A percentile compares a stretch with the other conserved stretches of the same genome.
Evolutionary conservation across 2,329 filamentous ascomycete species (phyloP).

Genomic region (Phyllachora maydis): DNA sequence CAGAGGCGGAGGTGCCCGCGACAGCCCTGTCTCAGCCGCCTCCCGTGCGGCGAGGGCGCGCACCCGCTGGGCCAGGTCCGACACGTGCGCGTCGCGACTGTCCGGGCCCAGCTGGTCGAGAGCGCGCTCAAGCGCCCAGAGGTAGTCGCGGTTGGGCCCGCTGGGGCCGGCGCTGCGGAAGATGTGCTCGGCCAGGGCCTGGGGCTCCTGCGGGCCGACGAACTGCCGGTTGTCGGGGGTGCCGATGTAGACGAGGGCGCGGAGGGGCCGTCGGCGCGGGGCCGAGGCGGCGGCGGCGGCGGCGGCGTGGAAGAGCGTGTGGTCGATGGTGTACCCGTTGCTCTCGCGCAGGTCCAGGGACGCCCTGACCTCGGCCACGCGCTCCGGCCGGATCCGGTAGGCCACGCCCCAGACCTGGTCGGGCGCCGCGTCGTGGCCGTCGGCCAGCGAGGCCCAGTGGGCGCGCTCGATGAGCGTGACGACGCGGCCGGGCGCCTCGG

Average conservation of each 20-base stretch:
- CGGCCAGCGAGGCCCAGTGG: slow-evolving; percentile 64
- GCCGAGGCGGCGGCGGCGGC: background rate
- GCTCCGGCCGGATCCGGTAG: slow-evolving; percentile 56
- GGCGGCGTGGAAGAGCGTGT: slow-evolving; percentile 60
- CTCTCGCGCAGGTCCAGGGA: slow-evolving; percentile 96
- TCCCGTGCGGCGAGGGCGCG: slow-evolving; percentile 25
- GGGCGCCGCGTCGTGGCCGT: slow-evolving; percentile 38
- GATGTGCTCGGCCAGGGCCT: slow-evolving; percentile 64
- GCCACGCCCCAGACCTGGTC: slow-evolving; percentile 77
- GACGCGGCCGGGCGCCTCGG: slow-evolving; percentile 69
- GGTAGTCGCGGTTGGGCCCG: slow-evolving; percentile 77
- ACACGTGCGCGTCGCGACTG: slow-evolving; percentile 68
- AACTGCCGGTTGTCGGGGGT: slow-evolving; percentile 89
- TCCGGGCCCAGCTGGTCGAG: slow-evolving; percentile 52
- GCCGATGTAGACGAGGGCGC: slow-evolving; percentile 74
- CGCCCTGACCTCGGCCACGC: slow-evolving; percentile 58
- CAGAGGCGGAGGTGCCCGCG: no score
- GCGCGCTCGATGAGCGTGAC: slow-evolving; percentile 75
- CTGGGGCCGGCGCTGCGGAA: slow-evolving; percentile 58
- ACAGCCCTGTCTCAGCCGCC: slow-evolving; percentile 4
- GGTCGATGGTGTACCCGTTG: slow-evolving; percentile 90
- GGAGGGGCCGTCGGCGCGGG: slow-evolving; percentile 14
- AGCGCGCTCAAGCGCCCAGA: slow-evolving; percentile 60
- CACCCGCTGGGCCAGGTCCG: slow-evolving; percentile 57
- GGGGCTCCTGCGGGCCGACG: slow-evolving; percentile 60